Conservation (phyloP, 345 rosid genomes). For the Balakata baccata region DNA sequence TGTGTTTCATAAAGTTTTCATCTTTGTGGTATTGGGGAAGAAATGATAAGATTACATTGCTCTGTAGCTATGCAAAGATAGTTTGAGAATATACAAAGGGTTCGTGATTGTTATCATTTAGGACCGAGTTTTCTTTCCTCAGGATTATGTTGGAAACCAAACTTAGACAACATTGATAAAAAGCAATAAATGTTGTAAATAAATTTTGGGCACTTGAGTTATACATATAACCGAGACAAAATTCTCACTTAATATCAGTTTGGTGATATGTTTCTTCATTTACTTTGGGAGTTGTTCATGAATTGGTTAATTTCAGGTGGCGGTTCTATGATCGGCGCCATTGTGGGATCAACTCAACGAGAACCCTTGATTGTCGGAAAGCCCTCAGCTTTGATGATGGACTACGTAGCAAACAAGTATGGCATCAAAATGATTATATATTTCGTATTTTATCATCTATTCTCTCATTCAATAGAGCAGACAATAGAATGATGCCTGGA, state of each 20-base stretch:
- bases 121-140: no score
- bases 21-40: neutral
- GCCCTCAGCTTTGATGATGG: conserved; percentile 42
- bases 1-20: neutral
- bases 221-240: neutral
- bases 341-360: conserved; percentile 32
- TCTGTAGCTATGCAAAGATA: no score
- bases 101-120: no score
- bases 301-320: conserved; percentile 29
- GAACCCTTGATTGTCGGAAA: conserved; percentile 35
- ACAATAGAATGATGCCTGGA: no score
- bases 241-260: neutral
- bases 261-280: neutral
- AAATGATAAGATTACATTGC: neutral
- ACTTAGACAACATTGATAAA: no score
- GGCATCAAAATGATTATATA: no score
- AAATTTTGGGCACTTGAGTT: neutral
- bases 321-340: conserved; percentile 36
- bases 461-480: no score
- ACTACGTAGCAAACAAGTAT: conserved; percentile 72
- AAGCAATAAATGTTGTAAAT: no score
- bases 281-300: no score
- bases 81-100: no score
- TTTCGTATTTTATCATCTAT: no score
- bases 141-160: no score